Base-by-base conservation (phyloP, 441 rosid species). In the Manihot esculenta region DNA sequence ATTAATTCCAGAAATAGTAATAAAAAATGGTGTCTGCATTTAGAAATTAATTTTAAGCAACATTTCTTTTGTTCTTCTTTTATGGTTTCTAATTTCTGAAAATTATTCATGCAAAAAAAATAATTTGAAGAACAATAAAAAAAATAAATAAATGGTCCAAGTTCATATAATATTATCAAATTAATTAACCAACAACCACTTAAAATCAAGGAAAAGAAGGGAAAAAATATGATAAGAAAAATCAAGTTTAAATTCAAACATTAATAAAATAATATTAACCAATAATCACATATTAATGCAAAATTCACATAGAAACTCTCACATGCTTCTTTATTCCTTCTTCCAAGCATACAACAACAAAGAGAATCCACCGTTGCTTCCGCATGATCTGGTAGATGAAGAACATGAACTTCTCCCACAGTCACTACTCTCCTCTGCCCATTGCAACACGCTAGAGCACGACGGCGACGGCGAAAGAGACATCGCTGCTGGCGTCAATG, bases 351-450 rank as follows among this genome's bases (percentile, higher is more conserved):
- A 84, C 74, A 86, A 64, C 79, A 81, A 58, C 79, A 86, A 74
- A 68, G 87, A 84, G 56, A 86, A 84, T 5, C 90, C 88, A 0
- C 82, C 84, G 24, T 74, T 80, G 61, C 87, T 79, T 53, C 87
- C 90, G 72, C 72, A 74, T 13, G 88, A 86, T 80, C 79, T 81
- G 0, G 76, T 74, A 14, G 89, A 84, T 1, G 90, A 86, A 63
- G 85, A 86, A 11, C 84, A 83, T 11, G 88, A 86, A 59, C 88
- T 86, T 48, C 88, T 79, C 55, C 88, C 80, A 58, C 85, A 78
- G 11, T 86, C 90, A 68, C 84, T 81, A 67, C 90, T 86, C 82
- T 86, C 90, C 76, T 86, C 90, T 33, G 90, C 88, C 90, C 90
- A 86, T 47, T 84, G 86, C 83, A 84, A 55, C 78, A 86, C 88